Conservation (phyloP, 2,329 filamentous ascomycete genomes). For the Aspergillus floridensis region DNA sequence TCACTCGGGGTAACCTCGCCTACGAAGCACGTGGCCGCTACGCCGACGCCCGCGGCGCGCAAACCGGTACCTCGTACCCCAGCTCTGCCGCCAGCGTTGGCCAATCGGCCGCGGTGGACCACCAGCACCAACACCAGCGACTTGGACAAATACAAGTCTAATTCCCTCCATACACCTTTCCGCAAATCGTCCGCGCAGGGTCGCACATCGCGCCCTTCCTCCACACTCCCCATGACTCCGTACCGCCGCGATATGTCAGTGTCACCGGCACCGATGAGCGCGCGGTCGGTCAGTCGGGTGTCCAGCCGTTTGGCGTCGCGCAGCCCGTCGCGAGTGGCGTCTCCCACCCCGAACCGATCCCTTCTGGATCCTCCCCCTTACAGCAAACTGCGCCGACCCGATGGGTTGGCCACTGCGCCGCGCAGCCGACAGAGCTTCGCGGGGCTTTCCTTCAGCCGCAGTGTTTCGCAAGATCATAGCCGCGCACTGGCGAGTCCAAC, state of each 20-base stretch:
- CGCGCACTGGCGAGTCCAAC: conserved; percentile 25
- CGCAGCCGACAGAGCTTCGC: conserved; percentile 42
- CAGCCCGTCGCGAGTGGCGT: conserved; percentile 29
- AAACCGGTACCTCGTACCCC: conserved; percentile 23
- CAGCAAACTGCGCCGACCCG: conserved; percentile 37
- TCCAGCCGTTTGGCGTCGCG: conserved; percentile 34
- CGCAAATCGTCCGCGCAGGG: conserved; percentile 34
- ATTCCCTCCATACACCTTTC: conserved; percentile 53
- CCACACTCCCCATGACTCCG: conserved; percentile 39
- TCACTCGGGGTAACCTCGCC: conserved; percentile 36
- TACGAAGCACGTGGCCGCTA: conserved; percentile 47
- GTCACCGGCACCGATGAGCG: conserved; percentile 36
- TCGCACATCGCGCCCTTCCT: conserved; percentile 37
- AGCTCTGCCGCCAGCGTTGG: conserved; percentile 33
- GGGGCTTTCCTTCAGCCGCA: conserved; percentile 31
- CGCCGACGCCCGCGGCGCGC: conserved; percentile 49
- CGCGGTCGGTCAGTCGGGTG: conserved; percentile 34
- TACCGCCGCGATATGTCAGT: conserved; percentile 43
- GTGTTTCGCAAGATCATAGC: conserved; percentile 23
- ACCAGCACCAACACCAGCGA: conserved; percentile 62
- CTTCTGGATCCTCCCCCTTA: conserved; percentile 44
- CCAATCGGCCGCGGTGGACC: conserved; percentile 71
- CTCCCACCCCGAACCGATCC: conserved; percentile 27
- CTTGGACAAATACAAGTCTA: conserved; percentile 67
- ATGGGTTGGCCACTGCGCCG: conserved; percentile 28